A percentile compares a stretch with the other conserved stretches of the same genome.
These are phyloP conservation scores for Fusarium pseudoanthophilum DNA, from an alignment of 2,329 filamentous ascomycete species.

Conservation along the genomic window DNA sequence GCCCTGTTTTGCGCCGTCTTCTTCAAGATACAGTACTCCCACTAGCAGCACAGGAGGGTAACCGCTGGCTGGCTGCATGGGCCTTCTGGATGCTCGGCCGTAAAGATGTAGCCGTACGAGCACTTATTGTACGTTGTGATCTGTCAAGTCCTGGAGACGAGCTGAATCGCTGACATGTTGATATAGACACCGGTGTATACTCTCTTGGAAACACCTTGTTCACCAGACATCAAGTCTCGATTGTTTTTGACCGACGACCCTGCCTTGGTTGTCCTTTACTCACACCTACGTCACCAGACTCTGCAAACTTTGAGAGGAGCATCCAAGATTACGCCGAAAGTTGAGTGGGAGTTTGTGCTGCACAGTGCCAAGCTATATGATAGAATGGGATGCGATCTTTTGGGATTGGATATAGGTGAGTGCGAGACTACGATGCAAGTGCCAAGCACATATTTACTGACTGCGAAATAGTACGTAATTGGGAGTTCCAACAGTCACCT, in stretches of 20 bases:
- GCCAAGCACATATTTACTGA: conserved; percentile 22
- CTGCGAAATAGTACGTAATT: conserved; percentile 71
- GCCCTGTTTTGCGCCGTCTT: conserved; percentile 76
- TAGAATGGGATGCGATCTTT: conserved; percentile 91
- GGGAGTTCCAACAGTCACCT: conserved; percentile 76
- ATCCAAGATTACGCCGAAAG: conserved; percentile 78
- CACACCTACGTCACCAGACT: conserved; percentile 83
- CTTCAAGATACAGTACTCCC: conserved; percentile 83
- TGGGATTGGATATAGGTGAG: conserved; percentile 84
- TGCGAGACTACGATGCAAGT: conserved; percentile 19
- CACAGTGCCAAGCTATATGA: conserved; percentile 87
- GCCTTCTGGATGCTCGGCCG: conserved; percentile 91
- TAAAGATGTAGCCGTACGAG: conserved; percentile 84
- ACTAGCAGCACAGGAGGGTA: conserved; percentile 81
- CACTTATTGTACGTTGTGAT: conserved; percentile 74
- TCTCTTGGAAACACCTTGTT: conserved; percentile 74
- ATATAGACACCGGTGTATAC: conserved; percentile 79
- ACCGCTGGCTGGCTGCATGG: conserved; percentile 96
- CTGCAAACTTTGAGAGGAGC: conserved; percentile 87
- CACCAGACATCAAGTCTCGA: conserved; percentile 77
- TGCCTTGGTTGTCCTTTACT: conserved; percentile 86
- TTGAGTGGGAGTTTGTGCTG: conserved; percentile 89
- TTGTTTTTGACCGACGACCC: conserved; percentile 92
- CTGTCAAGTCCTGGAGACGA: background rate
- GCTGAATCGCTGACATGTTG: conserved; percentile 3